A percentile compares a stretch with the other conserved stretches of the same genome.
Evolutionary conservation across 306 rosid genomes (phyloP).

Genomic region (Cucumis cinereus): DNA sequence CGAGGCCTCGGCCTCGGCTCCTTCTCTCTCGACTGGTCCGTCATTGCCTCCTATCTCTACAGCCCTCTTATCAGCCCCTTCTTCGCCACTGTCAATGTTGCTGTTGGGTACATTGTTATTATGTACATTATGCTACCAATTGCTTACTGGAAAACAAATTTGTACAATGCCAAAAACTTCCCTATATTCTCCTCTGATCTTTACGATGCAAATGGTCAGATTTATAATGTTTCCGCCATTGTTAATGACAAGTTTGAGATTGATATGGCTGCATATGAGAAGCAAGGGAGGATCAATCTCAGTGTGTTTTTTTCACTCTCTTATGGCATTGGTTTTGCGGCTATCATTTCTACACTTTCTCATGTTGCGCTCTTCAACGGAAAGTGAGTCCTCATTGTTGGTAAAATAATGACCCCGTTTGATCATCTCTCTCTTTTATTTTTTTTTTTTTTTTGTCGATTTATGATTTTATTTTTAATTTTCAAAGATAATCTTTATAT

Average conservation of each 20-base stretch:
- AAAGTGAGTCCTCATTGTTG: constrained; percentile 18
- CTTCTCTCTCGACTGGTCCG: constrained; percentile 47
- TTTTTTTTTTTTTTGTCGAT: too few species aligned
- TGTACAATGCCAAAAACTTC: constrained; percentile 38
- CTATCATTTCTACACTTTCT: constrained; percentile 35
- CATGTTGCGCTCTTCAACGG: constrained; percentile 60
- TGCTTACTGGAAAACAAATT: constrained; percentile 41
- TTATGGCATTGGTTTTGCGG: constrained; percentile 60
- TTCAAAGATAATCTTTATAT: too few species aligned
- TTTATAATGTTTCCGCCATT: constrained; percentile 32
- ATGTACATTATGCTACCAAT: constrained; percentile 35
- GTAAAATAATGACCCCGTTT: background rate
- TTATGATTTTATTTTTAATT: too few species aligned
- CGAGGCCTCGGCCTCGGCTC: constrained; percentile 50
- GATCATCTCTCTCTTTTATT: too few species aligned
- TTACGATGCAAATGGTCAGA: constrained; percentile 23
- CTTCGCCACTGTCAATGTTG: constrained; percentile 35
- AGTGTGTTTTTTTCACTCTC: constrained; percentile 38
- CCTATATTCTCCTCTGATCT: constrained; percentile 42
- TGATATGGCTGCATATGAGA: constrained; percentile 25
- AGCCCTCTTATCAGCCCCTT: constrained; percentile 52
- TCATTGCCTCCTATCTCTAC: constrained; percentile 33
- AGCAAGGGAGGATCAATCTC: constrained; percentile 34
- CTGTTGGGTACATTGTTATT: constrained; percentile 31
- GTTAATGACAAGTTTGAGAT: constrained; percentile 48